Evolutionary conservation across 805 yeast species (phyloP).

Genomic region (Kuraishia ogatae): DNA sequence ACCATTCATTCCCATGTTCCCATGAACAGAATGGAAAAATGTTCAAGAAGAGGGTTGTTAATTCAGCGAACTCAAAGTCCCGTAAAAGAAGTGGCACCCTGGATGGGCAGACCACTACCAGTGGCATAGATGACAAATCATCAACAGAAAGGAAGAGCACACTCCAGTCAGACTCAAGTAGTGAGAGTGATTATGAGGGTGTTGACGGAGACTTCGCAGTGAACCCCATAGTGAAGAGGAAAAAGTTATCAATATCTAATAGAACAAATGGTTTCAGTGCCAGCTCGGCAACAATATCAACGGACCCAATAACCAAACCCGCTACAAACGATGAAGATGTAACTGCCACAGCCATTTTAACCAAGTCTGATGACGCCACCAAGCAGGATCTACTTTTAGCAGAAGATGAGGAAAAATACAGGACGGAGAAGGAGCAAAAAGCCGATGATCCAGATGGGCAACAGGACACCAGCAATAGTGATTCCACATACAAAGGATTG

Average conservation of each 20-base stretch:
- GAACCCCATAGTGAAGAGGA: background rate
- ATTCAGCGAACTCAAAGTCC: background rate
- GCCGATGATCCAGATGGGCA: background rate
- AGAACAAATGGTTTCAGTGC: background rate
- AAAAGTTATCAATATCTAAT: background rate
- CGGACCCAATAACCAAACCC: no score
- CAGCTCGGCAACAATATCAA: background rate
- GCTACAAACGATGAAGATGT: background rate
- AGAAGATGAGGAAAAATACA: constrained; percentile 12
- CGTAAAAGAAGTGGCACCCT: background rate
- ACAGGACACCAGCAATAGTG: background rate
- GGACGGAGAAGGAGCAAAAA: background rate
- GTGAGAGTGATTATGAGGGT: background rate
- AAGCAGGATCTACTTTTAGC: constrained; percentile 13
- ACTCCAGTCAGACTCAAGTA: no score
- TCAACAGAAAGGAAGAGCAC: constrained; percentile 1
- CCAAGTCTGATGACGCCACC: constrained; percentile 5
- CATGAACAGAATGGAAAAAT: no score
- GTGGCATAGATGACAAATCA: background rate
- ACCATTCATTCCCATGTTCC: no score
- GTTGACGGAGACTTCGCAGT: background rate
- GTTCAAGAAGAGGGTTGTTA: background rate
- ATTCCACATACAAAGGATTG: constrained; percentile 7
- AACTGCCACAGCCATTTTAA: background rate
- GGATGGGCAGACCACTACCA: background rate